phyloP scores from a whole-genome alignment of 1,284 basidiomycete genomes.

The Leccinum proliferum region DNA sequence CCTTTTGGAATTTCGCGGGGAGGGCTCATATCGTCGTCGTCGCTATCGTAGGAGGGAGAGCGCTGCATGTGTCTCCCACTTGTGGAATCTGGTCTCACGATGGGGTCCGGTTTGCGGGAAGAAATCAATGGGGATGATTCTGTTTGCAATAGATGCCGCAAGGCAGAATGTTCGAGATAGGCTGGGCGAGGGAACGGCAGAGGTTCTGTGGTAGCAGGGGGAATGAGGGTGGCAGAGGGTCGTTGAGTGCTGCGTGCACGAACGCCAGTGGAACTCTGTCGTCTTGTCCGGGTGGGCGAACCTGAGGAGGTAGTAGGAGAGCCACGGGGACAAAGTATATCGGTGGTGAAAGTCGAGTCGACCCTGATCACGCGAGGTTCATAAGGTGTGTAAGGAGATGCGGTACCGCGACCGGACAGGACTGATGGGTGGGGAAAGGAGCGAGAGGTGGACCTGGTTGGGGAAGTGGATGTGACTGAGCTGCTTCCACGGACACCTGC shows the following conservation, averaged over 20 bases:
- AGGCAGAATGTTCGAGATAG: slow-evolving; percentile 70
- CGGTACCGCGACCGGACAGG: slow-evolving; percentile 19
- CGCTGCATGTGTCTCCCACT: slow-evolving; percentile 21
- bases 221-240: slow-evolving; percentile 17
- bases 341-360: slow-evolving; percentile 33
- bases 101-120: slow-evolving; percentile 34
- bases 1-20: slow-evolving; percentile 32
- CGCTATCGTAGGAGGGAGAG: slow-evolving; percentile 45
- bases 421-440: slow-evolving; percentile 27
- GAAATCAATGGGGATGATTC: slow-evolving; percentile 43
- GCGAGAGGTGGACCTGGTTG: slow-evolving; percentile 34
- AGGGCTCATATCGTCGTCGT: slow-evolving; percentile 57
- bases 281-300: slow-evolving; percentile 40
- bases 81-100: slow-evolving; percentile 15
- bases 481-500: slow-evolving; percentile 29
- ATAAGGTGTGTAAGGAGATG: slow-evolving; percentile 33
- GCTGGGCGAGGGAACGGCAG: slow-evolving; percentile 54
- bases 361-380: slow-evolving; percentile 65
- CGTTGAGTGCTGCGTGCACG: slow-evolving; percentile 31
- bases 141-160: slow-evolving; percentile 62
- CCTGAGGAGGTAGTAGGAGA: slow-evolving; percentile 28
- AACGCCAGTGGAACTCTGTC: slow-evolving; percentile 35
- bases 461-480: slow-evolving; percentile 32
- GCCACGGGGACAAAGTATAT: slow-evolving; percentile 31
- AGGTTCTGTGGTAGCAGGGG: slow-evolving; percentile 15